Evolutionary conservation across 2,329 filamentous ascomycete genomes (phyloP).

Genomic region (Venturia asperata): DNA sequence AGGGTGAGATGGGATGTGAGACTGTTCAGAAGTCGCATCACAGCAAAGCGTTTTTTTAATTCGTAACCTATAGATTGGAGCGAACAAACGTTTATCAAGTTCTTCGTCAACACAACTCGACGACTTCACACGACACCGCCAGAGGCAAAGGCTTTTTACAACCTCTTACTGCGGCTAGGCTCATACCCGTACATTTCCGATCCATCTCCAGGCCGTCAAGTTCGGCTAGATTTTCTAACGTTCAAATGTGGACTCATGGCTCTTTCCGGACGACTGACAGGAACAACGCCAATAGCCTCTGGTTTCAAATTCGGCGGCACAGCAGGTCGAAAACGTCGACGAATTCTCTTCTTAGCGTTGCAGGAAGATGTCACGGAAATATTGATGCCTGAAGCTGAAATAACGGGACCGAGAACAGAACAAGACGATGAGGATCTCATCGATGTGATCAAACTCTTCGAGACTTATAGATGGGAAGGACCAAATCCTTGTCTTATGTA

Average conservation of each 20-base stretch:
- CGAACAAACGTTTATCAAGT: conserved; percentile 4
- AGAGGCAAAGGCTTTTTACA: conserved; percentile 2
- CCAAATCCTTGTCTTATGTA: conserved; percentile 7
- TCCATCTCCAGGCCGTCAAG: neutral
- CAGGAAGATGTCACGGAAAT: neutral
- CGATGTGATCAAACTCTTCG: neutral
- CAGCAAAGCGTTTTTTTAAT: neutral
- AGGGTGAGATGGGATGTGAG: conserved; percentile 2
- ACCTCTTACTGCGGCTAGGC: neutral
- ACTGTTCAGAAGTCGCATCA: neutral
- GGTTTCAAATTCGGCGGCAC: conserved; percentile 5
- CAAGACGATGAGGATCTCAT: conserved; percentile 4
- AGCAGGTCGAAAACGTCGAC: neutral
- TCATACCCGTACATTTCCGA: conserved; percentile 1
- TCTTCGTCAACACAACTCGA: neutral
- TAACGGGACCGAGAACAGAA: neutral
- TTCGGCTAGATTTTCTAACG: neutral
- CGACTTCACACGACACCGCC: neutral
- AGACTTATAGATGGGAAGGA: conserved; percentile 2
- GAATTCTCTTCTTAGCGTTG: neutral
- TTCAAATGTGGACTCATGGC: conserved; percentile 6
- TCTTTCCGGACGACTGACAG: neutral
- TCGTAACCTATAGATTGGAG: neutral
- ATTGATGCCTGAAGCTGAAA: neutral
- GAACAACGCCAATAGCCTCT: neutral